Conservation (phyloP, 2,329 filamentous ascomycete species). For the Botrytis byssoidea region DNA sequence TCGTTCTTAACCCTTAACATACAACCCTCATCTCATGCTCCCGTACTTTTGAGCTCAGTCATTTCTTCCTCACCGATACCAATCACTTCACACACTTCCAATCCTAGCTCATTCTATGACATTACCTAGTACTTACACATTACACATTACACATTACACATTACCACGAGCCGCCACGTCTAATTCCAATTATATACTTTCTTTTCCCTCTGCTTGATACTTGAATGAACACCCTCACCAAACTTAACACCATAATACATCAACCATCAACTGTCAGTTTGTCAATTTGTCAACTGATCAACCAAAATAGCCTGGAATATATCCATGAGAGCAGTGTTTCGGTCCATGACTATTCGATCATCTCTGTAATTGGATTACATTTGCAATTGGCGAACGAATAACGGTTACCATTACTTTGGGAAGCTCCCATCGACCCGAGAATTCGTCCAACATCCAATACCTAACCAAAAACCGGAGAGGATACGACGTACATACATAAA, state of each 20-base stretch:
- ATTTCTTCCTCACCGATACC: conserved; percentile 9
- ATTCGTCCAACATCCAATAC: background rate
- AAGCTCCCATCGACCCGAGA: conserved; percentile 10
- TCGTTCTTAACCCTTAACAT: conserved; percentile 3
- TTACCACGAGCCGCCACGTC: background rate
- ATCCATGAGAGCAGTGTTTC: background rate
- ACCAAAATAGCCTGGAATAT: background rate
- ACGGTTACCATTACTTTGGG: conserved; percentile 8
- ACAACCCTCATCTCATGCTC: background rate
- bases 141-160: background rate
- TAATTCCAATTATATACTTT: background rate
- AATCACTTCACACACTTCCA: background rate
- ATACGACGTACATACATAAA: background rate
- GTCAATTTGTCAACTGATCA: conserved; percentile 10
- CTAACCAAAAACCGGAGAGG: background rate
- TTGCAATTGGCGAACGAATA: conserved; percentile 19
- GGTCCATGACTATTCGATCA: conserved; percentile 8
- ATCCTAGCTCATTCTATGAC: background rate
- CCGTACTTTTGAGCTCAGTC: background rate
- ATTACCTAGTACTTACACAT: background rate
- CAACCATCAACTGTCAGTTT: background rate
- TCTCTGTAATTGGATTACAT: conserved; percentile 15
- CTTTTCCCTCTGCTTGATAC: background rate
- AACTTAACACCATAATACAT: background rate
- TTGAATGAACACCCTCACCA: background rate